These are phyloP conservation scores for Camellia oleifera DNA, from an alignment of 179 eudicot species.

Conservation along the genomic window DNA sequence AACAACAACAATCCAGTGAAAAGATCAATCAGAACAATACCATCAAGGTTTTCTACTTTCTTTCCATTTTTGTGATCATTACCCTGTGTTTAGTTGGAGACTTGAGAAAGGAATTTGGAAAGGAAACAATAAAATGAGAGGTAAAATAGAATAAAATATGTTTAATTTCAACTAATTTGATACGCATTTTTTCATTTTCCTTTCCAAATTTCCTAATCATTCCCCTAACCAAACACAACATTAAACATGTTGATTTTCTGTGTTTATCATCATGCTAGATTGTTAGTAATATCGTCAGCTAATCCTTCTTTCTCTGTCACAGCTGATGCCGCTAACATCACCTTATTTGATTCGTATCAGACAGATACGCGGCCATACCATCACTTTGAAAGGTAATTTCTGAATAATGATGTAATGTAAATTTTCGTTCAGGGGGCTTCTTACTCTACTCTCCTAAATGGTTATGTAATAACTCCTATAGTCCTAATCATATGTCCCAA, in stretches of 20 bases:
- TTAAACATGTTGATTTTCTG: background rate
- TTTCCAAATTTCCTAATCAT: background rate
- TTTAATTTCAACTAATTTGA: too few relatives aligned
- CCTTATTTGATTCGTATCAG: slow-evolving; percentile 54
- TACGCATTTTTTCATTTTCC: background rate
- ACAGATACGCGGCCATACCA: slow-evolving; percentile 40
- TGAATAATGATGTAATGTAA: background rate
- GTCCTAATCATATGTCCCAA: background rate
- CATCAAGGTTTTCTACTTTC: slow-evolving; percentile 68
- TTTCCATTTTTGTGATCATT: background rate
- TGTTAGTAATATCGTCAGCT: slow-evolving; percentile 7
- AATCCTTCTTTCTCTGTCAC: slow-evolving; percentile 22
- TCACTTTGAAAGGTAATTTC: slow-evolving; percentile 75
- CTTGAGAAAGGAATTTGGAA: too few relatives aligned
- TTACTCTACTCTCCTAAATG: background rate
- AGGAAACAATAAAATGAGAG: too few relatives aligned
- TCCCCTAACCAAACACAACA: too few relatives aligned
- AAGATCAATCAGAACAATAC: slow-evolving; percentile 40
- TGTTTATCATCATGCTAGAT: background rate
- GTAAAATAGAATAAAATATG: too few relatives aligned
- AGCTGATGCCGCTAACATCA: slow-evolving; percentile 77
- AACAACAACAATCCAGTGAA: slow-evolving; percentile 42
- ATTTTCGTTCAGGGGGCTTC: background rate
- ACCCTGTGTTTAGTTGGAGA: background rate
- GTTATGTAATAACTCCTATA: background rate